Evolutionary conservation across 202 grass and related monocot species (phyloP), one percentile per base, ranked within the genome.

Genomic region (Hordeum pubiflorum): DNA sequence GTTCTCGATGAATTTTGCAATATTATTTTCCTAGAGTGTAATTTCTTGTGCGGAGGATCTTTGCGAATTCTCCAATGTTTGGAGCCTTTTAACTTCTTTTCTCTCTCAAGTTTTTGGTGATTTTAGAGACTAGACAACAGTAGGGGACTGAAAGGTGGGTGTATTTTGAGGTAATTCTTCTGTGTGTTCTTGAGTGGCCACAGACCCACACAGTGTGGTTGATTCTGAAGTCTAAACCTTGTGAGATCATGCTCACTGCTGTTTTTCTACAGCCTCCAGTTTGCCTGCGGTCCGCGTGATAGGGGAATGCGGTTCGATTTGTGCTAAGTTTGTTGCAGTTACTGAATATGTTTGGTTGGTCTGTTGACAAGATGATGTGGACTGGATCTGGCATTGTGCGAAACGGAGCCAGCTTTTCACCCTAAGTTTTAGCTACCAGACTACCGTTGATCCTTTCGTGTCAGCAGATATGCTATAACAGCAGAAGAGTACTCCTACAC

Each of bases 1-100:
- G 58, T 79, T 79, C 58, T 84, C 29, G 72, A n/a, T 79, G 39
- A 87, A 69, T 74, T 88, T 86, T 77, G 18, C 17, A 46, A 22
- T 21, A 31, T 86, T 80, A 22, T 58, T 63, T 80, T 86, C 5
- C 48, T 48, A 31, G 22, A 23, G 20, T 87, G 63, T 84, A 77
- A 67, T 58, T 78, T 68, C 9, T 22, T 54, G 40, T 40, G 17
- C 26, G 62, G 82, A 83, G 20, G 58, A 63, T 74, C 80, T 85
- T 68, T 46, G 24, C 17, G 62, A 50, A 32, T 60, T 54, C 17
- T 79, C 80, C 38, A 6, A 61, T 22, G 69, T 60, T 68, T 61
- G 4, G 39, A 20, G 9, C 6, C 9, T 14, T 78, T 41, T 68
- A 6, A 50, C 46, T 50, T 50, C 38, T 37, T 21, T 13, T 38